These are phyloP conservation scores for Drechslerella coelobrocha DNA, from an alignment of 2,329 filamentous ascomycete genomes.

Conservation along the genomic window DNA sequence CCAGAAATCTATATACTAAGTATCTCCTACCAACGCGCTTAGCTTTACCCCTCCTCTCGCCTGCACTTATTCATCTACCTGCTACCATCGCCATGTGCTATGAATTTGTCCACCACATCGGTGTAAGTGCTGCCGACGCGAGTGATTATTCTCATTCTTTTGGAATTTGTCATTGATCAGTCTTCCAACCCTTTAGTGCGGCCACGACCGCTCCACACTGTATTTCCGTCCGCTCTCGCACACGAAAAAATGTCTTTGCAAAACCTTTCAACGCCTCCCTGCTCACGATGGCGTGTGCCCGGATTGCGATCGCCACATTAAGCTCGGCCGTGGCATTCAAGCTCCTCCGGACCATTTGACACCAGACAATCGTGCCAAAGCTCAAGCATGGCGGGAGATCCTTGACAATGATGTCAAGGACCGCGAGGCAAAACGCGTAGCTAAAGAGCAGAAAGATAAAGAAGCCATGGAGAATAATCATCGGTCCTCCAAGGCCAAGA, in stretches of 20 bases:
- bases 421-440: constrained; percentile 6
- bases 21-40: not conserved
- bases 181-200: constrained; percentile 20
- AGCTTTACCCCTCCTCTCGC: too few species aligned
- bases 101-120: constrained; percentile 29
- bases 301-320: constrained; percentile 33
- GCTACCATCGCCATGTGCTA: constrained; percentile 34
- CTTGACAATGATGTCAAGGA: constrained; percentile 39
- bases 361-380: constrained; percentile 23
- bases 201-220: constrained; percentile 40
- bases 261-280: constrained; percentile 26
- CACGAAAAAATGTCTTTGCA: constrained; percentile 33
- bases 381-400: constrained; percentile 19
- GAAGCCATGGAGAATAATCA: not conserved
- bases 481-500: not conserved
- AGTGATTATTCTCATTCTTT: not conserved
- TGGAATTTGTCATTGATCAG: not conserved
- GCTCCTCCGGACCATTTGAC: constrained; percentile 35
- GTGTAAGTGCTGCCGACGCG: constrained; percentile 20
- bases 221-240: constrained; percentile 28
- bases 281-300: constrained; percentile 12
- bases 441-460: not conserved
- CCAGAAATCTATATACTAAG: too few species aligned
- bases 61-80: not conserved
- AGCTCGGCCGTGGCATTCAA: not conserved